Evolutionary conservation across 805 yeast genomes (phyloP), one percentile per base, ranked within the genome.

Genomic region (Schwanniomyces polymorphus): DNA sequence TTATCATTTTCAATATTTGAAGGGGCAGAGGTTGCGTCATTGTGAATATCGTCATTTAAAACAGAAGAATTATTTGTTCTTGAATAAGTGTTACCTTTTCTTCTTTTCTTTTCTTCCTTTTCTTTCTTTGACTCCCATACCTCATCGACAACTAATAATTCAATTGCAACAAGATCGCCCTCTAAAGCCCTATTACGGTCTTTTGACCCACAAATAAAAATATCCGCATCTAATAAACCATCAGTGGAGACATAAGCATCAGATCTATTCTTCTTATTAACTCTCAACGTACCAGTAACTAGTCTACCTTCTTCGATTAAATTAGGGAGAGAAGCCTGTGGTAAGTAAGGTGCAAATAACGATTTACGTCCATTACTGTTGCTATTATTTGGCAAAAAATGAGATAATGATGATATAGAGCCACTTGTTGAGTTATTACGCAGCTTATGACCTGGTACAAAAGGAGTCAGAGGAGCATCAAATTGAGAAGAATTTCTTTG

Each of bases 221-320:
- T 90, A 67, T 94, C 99, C 0, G 99, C 96, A 67, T 94, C 99
- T 52, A 94, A 78, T 27, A 91, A 79, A 1, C 97, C 97, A 64
- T 91, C 97, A 0, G 98, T 92, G 6, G 97, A 84, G n/a, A 94
- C 98, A 69, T 95, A 94, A 0, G 99, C 99, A 69, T 94, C 98
- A 1, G 97, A 90, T 58, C 99, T 79, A 65, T 94, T 94, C 68
- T 94, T 94, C 68, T 91, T 91, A 71, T 94, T 94, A 38, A 94
- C 99, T 54, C 99, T 80, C 58, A 94, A 74, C 25, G 86, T 86
- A 57, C 99, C 99, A 3, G 96, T 85, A 7, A 94, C 98, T 44
- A 94, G 75, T 53, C 91, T 81, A 17, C 98, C 98, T 53, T 92
- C 97, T 52, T 82, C 81, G 39, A 94, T 85, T 49, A 94, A 74